Evolutionary conservation across 805 yeast genomes (phyloP), one percentile per base, ranked within the genome.

Genomic region (Ogataea pini): DNA sequence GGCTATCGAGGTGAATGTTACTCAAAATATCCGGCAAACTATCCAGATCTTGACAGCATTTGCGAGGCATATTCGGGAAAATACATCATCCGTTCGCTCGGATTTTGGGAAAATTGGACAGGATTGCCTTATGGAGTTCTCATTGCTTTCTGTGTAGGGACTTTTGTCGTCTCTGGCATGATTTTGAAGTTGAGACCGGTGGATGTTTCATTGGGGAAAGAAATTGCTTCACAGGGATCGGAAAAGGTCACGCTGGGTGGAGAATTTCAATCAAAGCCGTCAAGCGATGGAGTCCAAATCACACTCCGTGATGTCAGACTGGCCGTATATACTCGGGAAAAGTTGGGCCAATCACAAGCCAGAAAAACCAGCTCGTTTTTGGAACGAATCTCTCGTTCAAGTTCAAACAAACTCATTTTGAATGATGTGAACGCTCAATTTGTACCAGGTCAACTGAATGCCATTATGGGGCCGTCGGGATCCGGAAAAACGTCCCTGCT

Each of bases 401-500:
- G n/a, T n/a, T 12, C 56, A 58, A 12, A 72, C 69, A 34, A 62
- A 28, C n/a, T 58, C 13, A 75, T 80, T 41, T 55, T 83, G 33
- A 59, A 72, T 36, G 62, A 72, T 14, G 68, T 86, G 12, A 64
- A 70, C 46, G 88, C 85, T 0, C 52, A 57, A 6, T 83, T 85
- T 58, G 65, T 68, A 24, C 73, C 82, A 2, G 81, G 83, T 13
- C 72, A 78, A 36, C 69, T 86, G 8, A 86, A 84, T 59, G 88
- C 84, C 4, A 84, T 86, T 37, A 78, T 86, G 83, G 94, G 94
- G 0, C 91, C 92, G 0, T 85, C 90, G 1, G 92, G 92, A 0
- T 80, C 86, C 0, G 94, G 92, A 8, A 86, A 86, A 59, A 82
- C 89, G 0, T 80, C 91, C 0, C 61, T 86, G 37, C 65, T 86